Conservation (phyloP, 2,329 filamentous ascomycete genomes). For the Fusarium sambucinum region DNA sequence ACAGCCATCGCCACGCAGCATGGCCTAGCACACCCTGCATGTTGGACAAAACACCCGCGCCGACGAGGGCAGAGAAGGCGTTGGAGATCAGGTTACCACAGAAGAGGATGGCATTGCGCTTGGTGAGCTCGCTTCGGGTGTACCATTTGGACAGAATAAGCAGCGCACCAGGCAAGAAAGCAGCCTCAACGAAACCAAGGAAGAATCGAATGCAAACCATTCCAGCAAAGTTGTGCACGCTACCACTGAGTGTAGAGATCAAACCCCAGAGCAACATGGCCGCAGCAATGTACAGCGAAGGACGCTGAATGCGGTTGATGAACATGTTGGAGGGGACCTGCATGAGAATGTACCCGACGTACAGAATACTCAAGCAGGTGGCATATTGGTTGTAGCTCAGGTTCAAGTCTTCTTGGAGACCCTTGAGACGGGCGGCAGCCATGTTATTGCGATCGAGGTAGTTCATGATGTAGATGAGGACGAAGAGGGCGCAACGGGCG, state of each 20-base stretch:
- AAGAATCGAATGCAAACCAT: slow-evolving; percentile 70
- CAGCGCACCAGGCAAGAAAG: slow-evolving; percentile 73
- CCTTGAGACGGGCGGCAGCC: slow-evolving; percentile 73
- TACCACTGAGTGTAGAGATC: slow-evolving; percentile 68
- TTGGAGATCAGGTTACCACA: slow-evolving; percentile 71
- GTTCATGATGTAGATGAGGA: slow-evolving; percentile 81
- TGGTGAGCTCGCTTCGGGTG: slow-evolving; percentile 68
- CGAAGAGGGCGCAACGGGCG: slow-evolving; percentile 73
- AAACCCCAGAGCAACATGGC: slow-evolving; percentile 72
- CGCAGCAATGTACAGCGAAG: slow-evolving; percentile 63
- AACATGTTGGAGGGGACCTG: slow-evolving; percentile 70
- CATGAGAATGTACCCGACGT: slow-evolving; percentile 75
- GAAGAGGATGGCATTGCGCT: slow-evolving; percentile 68
- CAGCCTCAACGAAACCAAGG: slow-evolving; percentile 72
- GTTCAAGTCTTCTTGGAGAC: slow-evolving; percentile 70
- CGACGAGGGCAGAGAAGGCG: slow-evolving; percentile 70
- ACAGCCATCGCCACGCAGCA: slow-evolving; percentile 71
- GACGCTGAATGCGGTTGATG: slow-evolving; percentile 66
- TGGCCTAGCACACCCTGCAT: slow-evolving; percentile 68
- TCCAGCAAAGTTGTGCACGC: slow-evolving; percentile 63
- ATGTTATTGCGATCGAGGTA: slow-evolving; percentile 79
- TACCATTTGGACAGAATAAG: slow-evolving; percentile 76
- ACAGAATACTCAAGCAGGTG: slow-evolving; percentile 73
- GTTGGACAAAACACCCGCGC: slow-evolving; percentile 68
- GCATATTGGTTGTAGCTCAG: slow-evolving; percentile 71